Conservation (phyloP, 2,329 filamentous ascomycete genomes). For the Dactylonectria macrodidyma region DNA sequence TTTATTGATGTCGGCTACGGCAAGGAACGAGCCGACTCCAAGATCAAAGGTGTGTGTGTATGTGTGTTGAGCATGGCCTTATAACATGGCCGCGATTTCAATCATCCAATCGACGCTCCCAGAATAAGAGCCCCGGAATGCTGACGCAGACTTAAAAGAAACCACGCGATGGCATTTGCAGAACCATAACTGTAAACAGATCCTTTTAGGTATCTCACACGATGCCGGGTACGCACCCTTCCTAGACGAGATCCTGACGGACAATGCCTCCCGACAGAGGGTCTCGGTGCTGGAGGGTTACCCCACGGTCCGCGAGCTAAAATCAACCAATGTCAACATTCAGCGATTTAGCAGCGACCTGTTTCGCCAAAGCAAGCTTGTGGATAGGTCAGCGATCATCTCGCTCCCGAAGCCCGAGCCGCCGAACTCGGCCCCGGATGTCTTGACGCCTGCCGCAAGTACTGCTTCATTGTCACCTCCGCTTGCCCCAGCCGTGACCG, state of each 20-base stretch:
- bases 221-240: slow-evolving; percentile 74
- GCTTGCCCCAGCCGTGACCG: slow-evolving; percentile 21
- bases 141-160: slow-evolving; percentile 55
- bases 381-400: slow-evolving; percentile 51
- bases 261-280: slow-evolving; percentile 58
- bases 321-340: slow-evolving; percentile 61
- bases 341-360: slow-evolving; percentile 62
- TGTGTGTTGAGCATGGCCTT: slow-evolving; percentile 17
- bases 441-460: slow-evolving; percentile 46
- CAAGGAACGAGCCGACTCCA: slow-evolving; percentile 72
- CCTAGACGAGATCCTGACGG: slow-evolving; percentile 67
- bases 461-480: slow-evolving; percentile 43
- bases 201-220: slow-evolving; percentile 74
- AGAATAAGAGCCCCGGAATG: background rate
- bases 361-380: slow-evolving; percentile 69
- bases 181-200: slow-evolving; percentile 73
- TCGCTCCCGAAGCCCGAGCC: slow-evolving; percentile 29
- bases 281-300: slow-evolving; percentile 70
- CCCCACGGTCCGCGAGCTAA: slow-evolving; percentile 66
- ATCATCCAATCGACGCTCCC: background rate
- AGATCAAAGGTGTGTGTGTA: slow-evolving; percentile 71
- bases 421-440: slow-evolving; percentile 8
- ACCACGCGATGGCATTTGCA: slow-evolving; percentile 69
- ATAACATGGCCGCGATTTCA: background rate
- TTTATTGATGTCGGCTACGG: slow-evolving; percentile 74